Conservation (phyloP, 352 stramenopile genomes). For the Pythium guiyangense region DNA sequence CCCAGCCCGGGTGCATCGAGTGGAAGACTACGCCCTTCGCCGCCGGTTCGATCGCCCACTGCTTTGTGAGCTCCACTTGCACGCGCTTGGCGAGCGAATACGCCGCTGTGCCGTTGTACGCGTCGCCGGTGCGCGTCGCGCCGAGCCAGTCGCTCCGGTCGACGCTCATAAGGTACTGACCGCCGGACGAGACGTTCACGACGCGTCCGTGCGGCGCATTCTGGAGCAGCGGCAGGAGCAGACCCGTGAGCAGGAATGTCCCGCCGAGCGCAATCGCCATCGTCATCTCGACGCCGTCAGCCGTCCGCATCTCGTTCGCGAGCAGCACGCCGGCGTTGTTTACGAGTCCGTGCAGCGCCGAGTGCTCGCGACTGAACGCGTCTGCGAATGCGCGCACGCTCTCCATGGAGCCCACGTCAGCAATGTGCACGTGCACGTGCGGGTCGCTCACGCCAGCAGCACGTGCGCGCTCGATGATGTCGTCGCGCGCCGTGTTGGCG, state of each 20-base stretch:
- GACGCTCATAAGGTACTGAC: constrained; percentile 35
- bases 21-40: constrained; percentile 37
- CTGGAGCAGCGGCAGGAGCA: constrained; percentile 40
- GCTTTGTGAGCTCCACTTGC: constrained; percentile 44
- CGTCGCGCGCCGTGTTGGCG: constrained; percentile 25
- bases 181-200: constrained; percentile 45
- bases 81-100: constrained; percentile 44
- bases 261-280: constrained; percentile 38
- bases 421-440: constrained; percentile 35
- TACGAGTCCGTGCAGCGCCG: constrained; percentile 30
- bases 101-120: constrained; percentile 29
- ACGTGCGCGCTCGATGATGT: constrained; percentile 34
- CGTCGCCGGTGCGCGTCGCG: constrained; percentile 14
- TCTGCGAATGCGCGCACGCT: constrained; percentile 35
- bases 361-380: constrained; percentile 18
- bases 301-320: constrained; percentile 26
- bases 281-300: constrained; percentile 30
- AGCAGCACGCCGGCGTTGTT: constrained; percentile 51
- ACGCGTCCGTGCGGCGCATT: constrained; percentile 33
- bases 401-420: constrained; percentile 35
- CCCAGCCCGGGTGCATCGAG: constrained; percentile 48
- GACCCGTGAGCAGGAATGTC: constrained; percentile 38
- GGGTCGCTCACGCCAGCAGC: constrained; percentile 21
- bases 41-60: constrained; percentile 30
- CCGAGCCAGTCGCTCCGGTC: constrained; percentile 28